A percentile compares a stretch with the other conserved stretches of the same genome.
phyloP scores from a whole-genome alignment of 2,329 filamentous ascomycete species.

The Cryphonectria naterciae region DNA sequence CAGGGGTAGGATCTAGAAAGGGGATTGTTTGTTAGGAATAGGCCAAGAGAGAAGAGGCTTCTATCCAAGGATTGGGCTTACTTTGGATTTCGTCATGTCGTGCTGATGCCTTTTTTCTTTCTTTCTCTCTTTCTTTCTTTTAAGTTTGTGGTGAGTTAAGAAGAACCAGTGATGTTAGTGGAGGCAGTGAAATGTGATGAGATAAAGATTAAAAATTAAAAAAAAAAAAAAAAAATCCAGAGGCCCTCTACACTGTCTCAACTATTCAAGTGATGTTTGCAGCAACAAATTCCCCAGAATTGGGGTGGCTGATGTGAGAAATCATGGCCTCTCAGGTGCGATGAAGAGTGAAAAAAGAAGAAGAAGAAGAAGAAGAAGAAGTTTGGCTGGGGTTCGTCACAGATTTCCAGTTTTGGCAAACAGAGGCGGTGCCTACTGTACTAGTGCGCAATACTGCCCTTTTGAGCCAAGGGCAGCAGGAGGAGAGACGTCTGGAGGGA shows the following conservation, averaged over 20 bases:
- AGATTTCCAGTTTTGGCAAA: not conserved
- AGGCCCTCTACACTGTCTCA: not conserved
- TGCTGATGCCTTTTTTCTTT: too few species aligned
- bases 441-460: not conserved
- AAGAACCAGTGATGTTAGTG: too few species aligned
- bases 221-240: not conserved
- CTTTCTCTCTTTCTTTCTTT: too few species aligned
- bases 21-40: not conserved
- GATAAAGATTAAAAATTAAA: not conserved
- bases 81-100: slow-evolving; percentile 26
- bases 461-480: not conserved
- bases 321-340: not conserved
- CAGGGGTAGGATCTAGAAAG: slow-evolving; percentile 49
- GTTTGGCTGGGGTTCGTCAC: slow-evolving; percentile 13
- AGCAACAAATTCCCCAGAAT: slow-evolving; percentile 2
- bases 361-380: slow-evolving; percentile 12
- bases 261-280: not conserved
- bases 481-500: not conserved
- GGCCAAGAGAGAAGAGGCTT: not conserved
- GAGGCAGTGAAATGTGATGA: too few species aligned
- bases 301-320: slow-evolving; percentile 13
- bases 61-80: not conserved
- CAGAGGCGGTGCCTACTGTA: not conserved
- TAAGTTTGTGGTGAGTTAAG: not conserved
- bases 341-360: too few species aligned